Percentiles rank a stretch among this genome's conserved stretches.
Conservation (phyloP, 495 filamentous ascomycete genomes). For the Echria macrotheca region DNA sequence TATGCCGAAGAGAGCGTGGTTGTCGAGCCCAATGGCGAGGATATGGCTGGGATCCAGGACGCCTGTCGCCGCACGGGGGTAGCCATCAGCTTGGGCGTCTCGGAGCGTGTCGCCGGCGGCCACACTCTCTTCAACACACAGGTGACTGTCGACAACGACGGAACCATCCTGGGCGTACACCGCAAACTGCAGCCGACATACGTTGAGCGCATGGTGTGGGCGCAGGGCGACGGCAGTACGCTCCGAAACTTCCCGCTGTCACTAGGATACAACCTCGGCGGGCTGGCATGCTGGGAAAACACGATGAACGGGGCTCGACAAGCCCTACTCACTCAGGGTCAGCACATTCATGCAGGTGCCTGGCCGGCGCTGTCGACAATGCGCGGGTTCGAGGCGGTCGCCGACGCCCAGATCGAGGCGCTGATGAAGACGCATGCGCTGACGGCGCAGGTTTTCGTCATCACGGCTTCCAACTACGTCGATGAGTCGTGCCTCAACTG, state of each 20-base stretch:
- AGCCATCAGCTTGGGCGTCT: constrained; percentile 32
- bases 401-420: constrained; percentile 38
- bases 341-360: constrained; percentile 37
- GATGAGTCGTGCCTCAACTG: constrained; percentile 35
- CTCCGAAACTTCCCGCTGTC: constrained; percentile 18
- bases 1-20: constrained; percentile 34
- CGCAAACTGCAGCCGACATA: constrained; percentile 47
- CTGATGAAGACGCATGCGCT: constrained; percentile 41
- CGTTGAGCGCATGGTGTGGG: constrained; percentile 42
- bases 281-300: constrained; percentile 46
- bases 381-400: constrained; percentile 29
- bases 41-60: constrained; percentile 29
- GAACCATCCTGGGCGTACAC: constrained; percentile 40
- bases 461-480: constrained; percentile 36
- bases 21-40: constrained; percentile 20
- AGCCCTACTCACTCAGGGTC: constrained; percentile 33
- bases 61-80: constrained; percentile 27
- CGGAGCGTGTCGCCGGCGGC: constrained; percentile 32
- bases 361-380: constrained; percentile 40
- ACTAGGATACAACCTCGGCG: constrained; percentile 35
- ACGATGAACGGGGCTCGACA: constrained; percentile 42
- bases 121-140: constrained; percentile 41
- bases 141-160: constrained; percentile 34
- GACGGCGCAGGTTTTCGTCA: constrained; percentile 37
- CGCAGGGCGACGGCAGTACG: constrained; percentile 37